Conservation (phyloP, 2,329 filamentous ascomycete genomes). For the Cyclaneusma minus region DNA sequence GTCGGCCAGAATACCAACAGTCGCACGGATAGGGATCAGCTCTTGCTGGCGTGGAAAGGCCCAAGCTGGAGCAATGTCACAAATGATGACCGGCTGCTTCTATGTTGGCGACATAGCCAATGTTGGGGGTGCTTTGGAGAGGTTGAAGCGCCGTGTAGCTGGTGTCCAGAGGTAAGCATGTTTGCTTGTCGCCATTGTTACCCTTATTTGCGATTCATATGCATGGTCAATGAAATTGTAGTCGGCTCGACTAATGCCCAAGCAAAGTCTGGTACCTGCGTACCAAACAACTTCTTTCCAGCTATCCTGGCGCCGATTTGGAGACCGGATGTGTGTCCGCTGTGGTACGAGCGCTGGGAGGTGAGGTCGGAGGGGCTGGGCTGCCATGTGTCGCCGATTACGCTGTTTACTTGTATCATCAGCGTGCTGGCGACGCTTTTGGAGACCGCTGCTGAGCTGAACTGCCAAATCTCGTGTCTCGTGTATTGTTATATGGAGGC, state of each 20-base stretch:
- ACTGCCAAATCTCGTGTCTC: no score
- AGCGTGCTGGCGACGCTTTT: conserved; percentile 18
- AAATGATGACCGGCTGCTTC: conserved; percentile 23
- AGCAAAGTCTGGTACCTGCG: conserved; percentile 28
- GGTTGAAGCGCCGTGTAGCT: conserved; percentile 12
- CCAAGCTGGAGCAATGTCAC: no score
- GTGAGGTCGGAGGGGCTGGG: conserved; percentile 23
- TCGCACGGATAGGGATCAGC: no score
- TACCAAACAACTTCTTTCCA: conserved; percentile 31
- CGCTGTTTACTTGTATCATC: conserved; percentile 20
- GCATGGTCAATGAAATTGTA: not conserved
- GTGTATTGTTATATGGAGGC: no score
- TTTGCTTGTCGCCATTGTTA: not conserved
- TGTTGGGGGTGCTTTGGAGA: conserved; percentile 29
- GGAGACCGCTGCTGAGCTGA: no score
- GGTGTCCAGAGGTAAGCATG: conserved; percentile 12
- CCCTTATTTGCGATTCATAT: conserved; percentile 2
- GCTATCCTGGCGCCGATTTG: conserved; percentile 33
- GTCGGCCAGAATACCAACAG: no score
- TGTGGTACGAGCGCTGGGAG: conserved; percentile 31
- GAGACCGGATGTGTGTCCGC: conserved; percentile 34
- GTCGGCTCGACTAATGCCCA: conserved; percentile 2
- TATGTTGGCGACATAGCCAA: conserved; percentile 35
- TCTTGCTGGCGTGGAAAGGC: no score
- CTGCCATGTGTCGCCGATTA: conserved; percentile 27